These are phyloP conservation scores for Pseudonitzschia multiseries DNA, from an alignment of 108 stramenopile genomes.

Conservation along the genomic window DNA sequence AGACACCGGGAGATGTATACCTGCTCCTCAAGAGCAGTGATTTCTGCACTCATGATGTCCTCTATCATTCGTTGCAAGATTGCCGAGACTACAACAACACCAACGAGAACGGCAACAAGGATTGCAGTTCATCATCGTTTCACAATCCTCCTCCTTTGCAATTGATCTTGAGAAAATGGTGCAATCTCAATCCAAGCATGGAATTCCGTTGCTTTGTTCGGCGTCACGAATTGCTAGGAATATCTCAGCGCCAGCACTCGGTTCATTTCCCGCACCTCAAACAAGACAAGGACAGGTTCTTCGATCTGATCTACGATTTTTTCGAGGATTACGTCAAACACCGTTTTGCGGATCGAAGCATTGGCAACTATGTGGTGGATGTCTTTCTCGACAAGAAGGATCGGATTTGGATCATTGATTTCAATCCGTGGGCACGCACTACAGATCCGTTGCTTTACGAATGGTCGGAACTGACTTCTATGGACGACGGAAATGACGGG, in stretches of 20 bases:
- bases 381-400: constrained; percentile 82
- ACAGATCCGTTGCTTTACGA: constrained; percentile 82
- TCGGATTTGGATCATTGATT: constrained; percentile 85
- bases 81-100: constrained; percentile 52
- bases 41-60: constrained; percentile 85
- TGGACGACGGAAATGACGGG: constrained; percentile 16
- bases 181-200: constrained; percentile 91
- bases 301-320: constrained; percentile 50
- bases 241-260: constrained; percentile 73
- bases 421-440: constrained; percentile 76
- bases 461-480: constrained; percentile 66
- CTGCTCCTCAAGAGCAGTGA: constrained; percentile 92
- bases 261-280: constrained; percentile 71
- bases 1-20: constrained; percentile 88
- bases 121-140: background rate
- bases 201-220: constrained; percentile 94
- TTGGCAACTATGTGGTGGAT: constrained; percentile 68
- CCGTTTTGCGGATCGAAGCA: constrained; percentile 41
- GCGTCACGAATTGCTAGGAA: constrained; percentile 53
- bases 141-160: constrained; percentile 26
- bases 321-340: constrained; percentile 47
- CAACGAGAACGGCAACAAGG: constrained; percentile 1
- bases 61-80: constrained; percentile 31
- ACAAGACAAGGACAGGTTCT: constrained; percentile 25
- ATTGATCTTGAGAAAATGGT: constrained; percentile 90